Conservation (phyloP, 2,329 filamentous ascomycete species). For the Fusarium chaquense region DNA sequence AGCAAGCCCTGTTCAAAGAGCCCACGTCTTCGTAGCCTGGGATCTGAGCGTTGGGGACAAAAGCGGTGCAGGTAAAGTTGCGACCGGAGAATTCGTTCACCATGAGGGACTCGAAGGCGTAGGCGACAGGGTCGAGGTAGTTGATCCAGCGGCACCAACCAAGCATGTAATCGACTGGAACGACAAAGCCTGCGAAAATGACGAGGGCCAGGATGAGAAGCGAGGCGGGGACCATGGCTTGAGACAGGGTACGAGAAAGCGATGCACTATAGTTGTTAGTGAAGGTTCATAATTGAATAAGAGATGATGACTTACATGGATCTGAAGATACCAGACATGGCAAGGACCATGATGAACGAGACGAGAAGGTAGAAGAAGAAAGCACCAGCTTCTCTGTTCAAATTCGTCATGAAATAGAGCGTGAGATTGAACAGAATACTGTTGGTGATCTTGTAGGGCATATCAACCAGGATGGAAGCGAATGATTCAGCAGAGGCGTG, state of each 20-base stretch:
- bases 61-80: slow-evolving; percentile 43
- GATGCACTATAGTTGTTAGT: slow-evolving; percentile 41
- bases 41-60: slow-evolving; percentile 45
- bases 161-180: slow-evolving; percentile 63
- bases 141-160: slow-evolving; percentile 78
- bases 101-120: slow-evolving; percentile 75
- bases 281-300: accelerated
- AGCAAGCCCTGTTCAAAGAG: slow-evolving; percentile 57
- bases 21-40: slow-evolving; percentile 48
- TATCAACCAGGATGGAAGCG: slow-evolving; percentile 55
- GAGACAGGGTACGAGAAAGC: slow-evolving; percentile 65
- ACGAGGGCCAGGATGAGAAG: slow-evolving; percentile 53
- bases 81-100: slow-evolving; percentile 71
- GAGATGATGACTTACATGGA: slow-evolving; percentile 46
- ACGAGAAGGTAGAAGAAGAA: slow-evolving; percentile 63
- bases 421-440: slow-evolving; percentile 58
- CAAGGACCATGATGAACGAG: slow-evolving; percentile 65
- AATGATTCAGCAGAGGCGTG: slow-evolving; percentile 53
- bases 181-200: slow-evolving; percentile 63
- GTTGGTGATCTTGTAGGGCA: slow-evolving; percentile 58
- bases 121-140: slow-evolving; percentile 73
- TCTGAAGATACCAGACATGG: slow-evolving; percentile 73
- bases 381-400: slow-evolving; percentile 57
- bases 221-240: slow-evolving; percentile 58
- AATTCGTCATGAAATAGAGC: slow-evolving; percentile 63